Conservation (phyloP, 306 rosid genomes). For the peach (Prunus persica) region DNA sequence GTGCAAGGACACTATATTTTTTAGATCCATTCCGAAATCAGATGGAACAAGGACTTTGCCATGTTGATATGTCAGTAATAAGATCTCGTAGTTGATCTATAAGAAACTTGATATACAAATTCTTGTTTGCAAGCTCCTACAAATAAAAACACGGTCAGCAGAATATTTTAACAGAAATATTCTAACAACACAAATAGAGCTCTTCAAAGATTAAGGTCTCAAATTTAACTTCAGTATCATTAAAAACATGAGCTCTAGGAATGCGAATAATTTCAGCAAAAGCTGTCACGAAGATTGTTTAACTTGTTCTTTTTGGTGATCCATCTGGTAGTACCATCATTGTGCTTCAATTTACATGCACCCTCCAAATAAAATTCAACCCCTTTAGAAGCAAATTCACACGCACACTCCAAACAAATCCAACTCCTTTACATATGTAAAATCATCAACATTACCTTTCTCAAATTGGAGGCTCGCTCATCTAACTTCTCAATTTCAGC, state of each 20-base stretch:
- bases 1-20: background rate
- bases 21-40: constrained; percentile 16
- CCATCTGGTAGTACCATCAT: background rate
- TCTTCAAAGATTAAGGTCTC: background rate
- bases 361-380: background rate
- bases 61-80: constrained; percentile 76
- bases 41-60: constrained; percentile 88
- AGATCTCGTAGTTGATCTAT: constrained; percentile 84
- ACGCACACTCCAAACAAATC: background rate
- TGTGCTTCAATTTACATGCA: background rate
- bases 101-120: constrained; percentile 64
- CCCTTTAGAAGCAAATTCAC: background rate
- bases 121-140: constrained; percentile 81
- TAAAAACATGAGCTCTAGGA: background rate
- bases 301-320: background rate
- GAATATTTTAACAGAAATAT: background rate
- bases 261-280: background rate
- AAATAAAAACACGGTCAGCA: constrained; percentile 5
- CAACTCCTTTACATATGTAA: background rate
- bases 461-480: constrained; percentile 61
- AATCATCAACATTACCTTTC: constrained; percentile 45
- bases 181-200: background rate
- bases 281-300: background rate
- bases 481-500: constrained; percentile 73
- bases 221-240: background rate